phyloP scores from a whole-genome alignment of 73 alveolate species.

The Stentor coeruleus region DNA sequence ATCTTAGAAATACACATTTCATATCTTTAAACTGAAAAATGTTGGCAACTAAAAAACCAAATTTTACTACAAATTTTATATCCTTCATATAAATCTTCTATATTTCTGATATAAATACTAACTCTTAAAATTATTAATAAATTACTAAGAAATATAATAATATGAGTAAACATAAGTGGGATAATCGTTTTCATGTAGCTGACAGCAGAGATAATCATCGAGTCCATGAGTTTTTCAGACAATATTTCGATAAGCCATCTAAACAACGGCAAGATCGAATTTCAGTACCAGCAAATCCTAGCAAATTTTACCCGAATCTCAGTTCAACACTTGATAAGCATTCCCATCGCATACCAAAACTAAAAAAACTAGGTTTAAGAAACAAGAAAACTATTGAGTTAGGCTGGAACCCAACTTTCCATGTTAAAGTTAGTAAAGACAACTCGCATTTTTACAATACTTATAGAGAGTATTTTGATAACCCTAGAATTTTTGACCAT shows the following conservation, averaged over 20 bases:
- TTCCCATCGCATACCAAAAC: background rate
- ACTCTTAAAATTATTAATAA: too few relatives aligned
- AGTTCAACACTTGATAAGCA: background rate
- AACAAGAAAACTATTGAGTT: background rate
- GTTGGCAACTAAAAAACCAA: too few relatives aligned
- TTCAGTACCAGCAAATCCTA: background rate
- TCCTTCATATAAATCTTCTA: too few relatives aligned
- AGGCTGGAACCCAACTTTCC: background rate
- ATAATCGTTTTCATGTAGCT: background rate
- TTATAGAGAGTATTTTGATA: conserved; percentile 1
- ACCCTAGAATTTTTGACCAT: background rate
- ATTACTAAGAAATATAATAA: too few relatives aligned
- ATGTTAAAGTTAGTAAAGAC: background rate
- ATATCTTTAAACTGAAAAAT: too few relatives aligned
- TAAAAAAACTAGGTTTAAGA: background rate
- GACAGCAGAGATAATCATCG: conserved; percentile 18
- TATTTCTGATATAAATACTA: too few relatives aligned
- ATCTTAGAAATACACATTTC: too few relatives aligned
- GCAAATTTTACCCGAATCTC: background rate
- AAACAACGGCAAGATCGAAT: background rate
- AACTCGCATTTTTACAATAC: background rate
- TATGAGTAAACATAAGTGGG: background rate
- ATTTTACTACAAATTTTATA: too few relatives aligned
- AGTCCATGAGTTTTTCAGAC: conserved; percentile 20
- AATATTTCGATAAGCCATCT: conserved; percentile 8